These are phyloP conservation scores for Malbranchea cinnamomea DNA, from an alignment of 2,329 filamentous ascomycete species.

Conservation along the genomic window DNA sequence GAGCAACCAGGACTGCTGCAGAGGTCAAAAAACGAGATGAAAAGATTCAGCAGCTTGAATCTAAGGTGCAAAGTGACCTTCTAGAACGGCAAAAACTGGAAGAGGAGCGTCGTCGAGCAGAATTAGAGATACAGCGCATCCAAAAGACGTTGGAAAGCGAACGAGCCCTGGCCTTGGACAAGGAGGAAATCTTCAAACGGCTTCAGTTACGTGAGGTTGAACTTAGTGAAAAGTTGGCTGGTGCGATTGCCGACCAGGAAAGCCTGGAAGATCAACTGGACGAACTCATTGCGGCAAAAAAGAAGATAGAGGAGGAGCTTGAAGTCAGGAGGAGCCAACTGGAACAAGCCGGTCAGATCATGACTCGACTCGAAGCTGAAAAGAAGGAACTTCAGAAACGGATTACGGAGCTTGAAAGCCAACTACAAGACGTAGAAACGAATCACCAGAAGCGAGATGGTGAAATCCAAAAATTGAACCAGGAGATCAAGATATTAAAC, in stretches of 20 bases:
- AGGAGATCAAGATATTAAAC: constrained; percentile 80
- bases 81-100: constrained; percentile 66
- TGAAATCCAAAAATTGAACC: constrained; percentile 60
- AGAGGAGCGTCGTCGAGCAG: constrained; percentile 76
- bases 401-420: constrained; percentile 53
- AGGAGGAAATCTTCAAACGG: constrained; percentile 98
- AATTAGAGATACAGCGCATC: constrained; percentile 74
- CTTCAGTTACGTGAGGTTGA: constrained; percentile 83
- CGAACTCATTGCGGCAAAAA: constrained; percentile 74
- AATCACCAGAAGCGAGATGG: constrained; percentile 58
- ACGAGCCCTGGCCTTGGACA: constrained; percentile 85
- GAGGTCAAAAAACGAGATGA: constrained; percentile 94
- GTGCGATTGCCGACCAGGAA: constrained; percentile 87
- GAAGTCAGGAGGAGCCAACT: constrained; percentile 66
- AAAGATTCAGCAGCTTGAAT: constrained; percentile 74
- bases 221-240: constrained; percentile 80
- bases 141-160: constrained; percentile 94
- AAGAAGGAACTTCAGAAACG: constrained; percentile 59
- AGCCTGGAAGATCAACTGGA: constrained; percentile 87
- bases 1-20: constrained; percentile 76
- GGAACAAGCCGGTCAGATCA: constrained; percentile 80
- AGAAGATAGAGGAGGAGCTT: constrained; percentile 70
- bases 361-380: constrained; percentile 71
- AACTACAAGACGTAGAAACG: constrained; percentile 55
- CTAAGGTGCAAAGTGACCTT: constrained; percentile 65